Evolutionary conservation across 2,329 filamentous ascomycete species (phyloP).

Genomic region (Microthyrium microscopicum): DNA sequence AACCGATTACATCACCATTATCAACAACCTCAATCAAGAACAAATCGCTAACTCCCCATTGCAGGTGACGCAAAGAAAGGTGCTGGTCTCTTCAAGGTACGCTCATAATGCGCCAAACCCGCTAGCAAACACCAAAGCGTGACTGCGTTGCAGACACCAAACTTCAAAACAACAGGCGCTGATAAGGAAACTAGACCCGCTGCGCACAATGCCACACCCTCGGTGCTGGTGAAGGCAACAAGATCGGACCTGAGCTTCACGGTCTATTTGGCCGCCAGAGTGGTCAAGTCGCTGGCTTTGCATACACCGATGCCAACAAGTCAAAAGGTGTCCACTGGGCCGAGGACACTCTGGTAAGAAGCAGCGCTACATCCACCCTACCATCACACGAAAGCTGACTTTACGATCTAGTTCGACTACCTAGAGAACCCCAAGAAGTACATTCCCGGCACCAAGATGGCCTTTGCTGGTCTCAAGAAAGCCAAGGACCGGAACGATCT

Average conservation of each 20-base stretch:
- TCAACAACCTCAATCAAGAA: too few relatives aligned
- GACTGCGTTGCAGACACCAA: not conserved
- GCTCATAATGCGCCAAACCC: conserved; percentile 7
- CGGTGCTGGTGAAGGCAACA: conserved; percentile 81
- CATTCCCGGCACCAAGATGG: conserved; percentile 99
- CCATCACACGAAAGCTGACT: not conserved
- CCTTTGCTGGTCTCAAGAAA: conserved; percentile 99
- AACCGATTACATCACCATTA: too few relatives aligned
- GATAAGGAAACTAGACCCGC: conserved; percentile 42
- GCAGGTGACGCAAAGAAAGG: conserved; percentile 92
- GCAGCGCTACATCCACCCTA: not conserved
- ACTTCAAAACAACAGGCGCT: conserved; percentile 1
- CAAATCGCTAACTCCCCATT: conserved; percentile 1
- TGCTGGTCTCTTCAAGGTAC: conserved; percentile 89
- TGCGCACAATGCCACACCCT: conserved; percentile 98
- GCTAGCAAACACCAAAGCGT: conserved; percentile 3
- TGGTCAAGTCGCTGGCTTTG: conserved; percentile 77
- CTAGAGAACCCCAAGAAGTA: conserved; percentile 99
- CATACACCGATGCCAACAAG: conserved; percentile 99
- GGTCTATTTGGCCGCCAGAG: conserved; percentile 96
- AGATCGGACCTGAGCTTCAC: conserved; percentile 93
- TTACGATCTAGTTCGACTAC: conserved; percentile 60
- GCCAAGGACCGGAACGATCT: conserved; percentile 97
- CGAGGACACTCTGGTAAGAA: conserved; percentile 61
- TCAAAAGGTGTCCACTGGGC: conserved; percentile 82